Conservation (phyloP, 768 basidiomycete genomes). For the Naganishia kalamii region DNA sequence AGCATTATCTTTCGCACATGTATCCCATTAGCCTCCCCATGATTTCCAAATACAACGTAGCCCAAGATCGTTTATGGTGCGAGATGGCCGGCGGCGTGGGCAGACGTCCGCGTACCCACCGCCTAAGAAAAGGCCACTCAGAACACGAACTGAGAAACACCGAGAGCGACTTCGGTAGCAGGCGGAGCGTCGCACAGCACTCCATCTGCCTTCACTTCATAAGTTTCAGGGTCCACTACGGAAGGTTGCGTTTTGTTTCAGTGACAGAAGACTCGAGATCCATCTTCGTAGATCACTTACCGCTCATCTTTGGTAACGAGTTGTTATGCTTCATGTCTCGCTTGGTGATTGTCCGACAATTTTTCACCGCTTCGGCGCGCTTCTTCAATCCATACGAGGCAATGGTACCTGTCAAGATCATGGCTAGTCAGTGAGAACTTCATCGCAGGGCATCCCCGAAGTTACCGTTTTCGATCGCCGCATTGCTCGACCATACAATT, state of each 20-base stretch:
- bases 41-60: background rate
- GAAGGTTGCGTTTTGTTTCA: background rate
- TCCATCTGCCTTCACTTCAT: slow-evolving; percentile 77
- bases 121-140: slow-evolving; percentile 46
- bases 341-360: slow-evolving; percentile 71
- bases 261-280: background rate
- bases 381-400: slow-evolving; percentile 66
- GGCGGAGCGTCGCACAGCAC: slow-evolving; percentile 68
- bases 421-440: slow-evolving; percentile 10
- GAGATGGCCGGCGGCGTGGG: too few species aligned
- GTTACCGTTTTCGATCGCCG: slow-evolving; percentile 56
- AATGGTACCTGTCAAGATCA: slow-evolving; percentile 52
- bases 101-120: background rate
- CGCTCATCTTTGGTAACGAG: slow-evolving; percentile 65
- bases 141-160: slow-evolving; percentile 72
- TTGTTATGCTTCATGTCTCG: slow-evolving; percentile 92
- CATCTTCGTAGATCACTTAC: slow-evolving; percentile 27
- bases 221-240: slow-evolving; percentile 81
- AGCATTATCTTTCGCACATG: background rate
- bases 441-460: background rate
- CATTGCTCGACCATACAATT: slow-evolving; percentile 73
- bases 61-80: background rate
- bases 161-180: slow-evolving; percentile 63
- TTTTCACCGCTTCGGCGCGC: slow-evolving; percentile 64
- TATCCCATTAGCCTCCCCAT: background rate